Percentiles rank a stretch among this genome's conserved stretches.
Conservation (phyloP, 2,329 filamentous ascomycete genomes). For the Fusarium sp. region DNA sequence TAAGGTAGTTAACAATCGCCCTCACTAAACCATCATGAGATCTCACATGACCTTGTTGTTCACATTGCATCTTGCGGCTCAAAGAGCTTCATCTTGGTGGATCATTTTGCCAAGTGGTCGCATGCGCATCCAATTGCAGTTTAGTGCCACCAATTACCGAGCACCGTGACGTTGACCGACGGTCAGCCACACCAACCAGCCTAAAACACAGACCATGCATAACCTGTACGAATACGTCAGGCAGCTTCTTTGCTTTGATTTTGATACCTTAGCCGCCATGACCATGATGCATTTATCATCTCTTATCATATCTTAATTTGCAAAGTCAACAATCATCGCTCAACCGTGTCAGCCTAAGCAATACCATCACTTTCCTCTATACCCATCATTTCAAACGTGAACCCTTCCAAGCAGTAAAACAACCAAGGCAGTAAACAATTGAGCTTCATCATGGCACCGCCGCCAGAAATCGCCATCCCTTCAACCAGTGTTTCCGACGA, state of each 20-base stretch:
- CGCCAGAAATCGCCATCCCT: constrained; percentile 74
- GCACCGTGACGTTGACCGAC: constrained; percentile 28
- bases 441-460: constrained; percentile 67
- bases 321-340: background rate
- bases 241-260: background rate
- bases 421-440: constrained; percentile 12
- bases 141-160: constrained; percentile 25
- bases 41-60: constrained; percentile 10
- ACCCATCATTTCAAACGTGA: background rate
- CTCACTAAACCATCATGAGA: background rate
- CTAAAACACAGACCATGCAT: constrained; percentile 26
- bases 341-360: background rate
- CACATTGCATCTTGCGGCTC: background rate
- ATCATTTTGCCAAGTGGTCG: constrained; percentile 17
- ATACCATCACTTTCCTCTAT: background rate
- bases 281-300: constrained; percentile 40
- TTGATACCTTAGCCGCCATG: constrained; percentile 7
- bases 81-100: constrained; percentile 3
- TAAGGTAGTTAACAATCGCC: no score
- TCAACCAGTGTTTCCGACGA: constrained; percentile 71
- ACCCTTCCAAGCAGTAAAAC: background rate
- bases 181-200: constrained; percentile 7
- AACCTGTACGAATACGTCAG: constrained; percentile 42
- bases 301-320: constrained; percentile 25
- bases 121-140: constrained; percentile 33